Base-by-base conservation (phyloP, 768 basidiomycete species). In the Mycena albidolilacea region DNA sequence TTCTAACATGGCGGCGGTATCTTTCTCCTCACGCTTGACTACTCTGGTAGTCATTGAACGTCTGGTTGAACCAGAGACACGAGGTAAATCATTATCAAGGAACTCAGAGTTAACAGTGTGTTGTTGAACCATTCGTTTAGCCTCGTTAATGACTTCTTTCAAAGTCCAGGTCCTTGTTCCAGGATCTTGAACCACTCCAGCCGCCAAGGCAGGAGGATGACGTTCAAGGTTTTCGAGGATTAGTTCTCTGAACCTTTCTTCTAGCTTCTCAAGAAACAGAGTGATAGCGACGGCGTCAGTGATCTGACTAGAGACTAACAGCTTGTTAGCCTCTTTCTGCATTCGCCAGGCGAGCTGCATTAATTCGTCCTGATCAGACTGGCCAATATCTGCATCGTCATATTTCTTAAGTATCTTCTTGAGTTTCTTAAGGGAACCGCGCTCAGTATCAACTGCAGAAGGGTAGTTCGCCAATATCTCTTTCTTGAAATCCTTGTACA, bases 391-490 rank as follows among this genome's bases (percentile, higher is more conserved):
- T 3, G 7, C 55, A 43, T 57, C 55, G 7, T 67, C 66, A 23
- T 43, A 67, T 3, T n/a, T 35, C 17, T 58, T 59, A 5, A 67
- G 19, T 7, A 43, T 41, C 17, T 67, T 67, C 35, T 9, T 12
- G 6, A 67, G 55, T 23, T 67, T 67, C 7, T 23, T 12, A 2
- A 58, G 15, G 3, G 66, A 58, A 15, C 66, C 66, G 1, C 54
- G n/a, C 7, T 57, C 52, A 11, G 0, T 38, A 23, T 44, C 39
- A 10, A 17, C 30, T 7, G 59, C 67, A 0, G 17, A 39, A 0
- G 59, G 67, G 38, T 69, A 69, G 30, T 61, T 69, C 35, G 37
- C 58, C 7, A 69, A 37, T 7, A 69, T 59, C 15, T 69, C 67
- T 15, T 38, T 54, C 57, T 69, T 69, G 59, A 69, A 69, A 9